Evolutionary conservation across 2,329 filamentous ascomycete genomes (phyloP).

Genomic region (Fusarium subtropicale): DNA sequence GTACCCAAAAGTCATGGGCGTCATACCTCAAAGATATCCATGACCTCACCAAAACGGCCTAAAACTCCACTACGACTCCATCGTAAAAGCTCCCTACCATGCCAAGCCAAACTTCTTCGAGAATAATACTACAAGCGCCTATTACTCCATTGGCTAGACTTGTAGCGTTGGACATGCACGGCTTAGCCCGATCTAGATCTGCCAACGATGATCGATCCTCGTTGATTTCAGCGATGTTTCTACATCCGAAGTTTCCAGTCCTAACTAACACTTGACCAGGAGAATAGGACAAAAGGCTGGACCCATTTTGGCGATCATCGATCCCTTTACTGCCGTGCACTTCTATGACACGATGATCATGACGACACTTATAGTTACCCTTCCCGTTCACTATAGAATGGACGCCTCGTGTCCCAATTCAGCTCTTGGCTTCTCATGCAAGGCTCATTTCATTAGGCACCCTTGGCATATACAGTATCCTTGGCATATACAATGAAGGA

Average conservation of each 20-base stretch:
- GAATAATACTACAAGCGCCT: neutral
- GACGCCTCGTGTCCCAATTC: neutral
- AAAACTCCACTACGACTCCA: slow-evolving; percentile 5
- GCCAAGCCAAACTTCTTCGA: neutral
- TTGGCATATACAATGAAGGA: neutral
- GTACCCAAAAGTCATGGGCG: neutral
- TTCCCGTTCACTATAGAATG: neutral
- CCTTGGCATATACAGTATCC: neutral
- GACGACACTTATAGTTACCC: neutral
- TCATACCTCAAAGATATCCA: neutral
- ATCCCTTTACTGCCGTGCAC: too few relatives aligned
- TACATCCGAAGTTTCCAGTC: neutral
- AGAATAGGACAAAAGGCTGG: neutral
- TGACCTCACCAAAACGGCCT: neutral
- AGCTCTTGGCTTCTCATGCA: neutral
- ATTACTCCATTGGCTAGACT: neutral
- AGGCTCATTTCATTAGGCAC: neutral
- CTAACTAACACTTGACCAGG: neutral
- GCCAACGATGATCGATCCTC: slow-evolving; percentile 2
- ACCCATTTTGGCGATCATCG: neutral
- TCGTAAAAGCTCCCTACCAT: neutral
- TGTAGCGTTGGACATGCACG: neutral
- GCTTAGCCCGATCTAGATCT: slow-evolving; percentile 7
- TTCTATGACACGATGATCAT: slow-evolving; percentile 17
- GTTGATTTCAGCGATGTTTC: neutral